Percentiles rank a stretch among this genome's conserved stretches.
phyloP scores from a whole-genome alignment of 2,329 filamentous ascomycete species.

The Sporothrix luriei region DNA sequence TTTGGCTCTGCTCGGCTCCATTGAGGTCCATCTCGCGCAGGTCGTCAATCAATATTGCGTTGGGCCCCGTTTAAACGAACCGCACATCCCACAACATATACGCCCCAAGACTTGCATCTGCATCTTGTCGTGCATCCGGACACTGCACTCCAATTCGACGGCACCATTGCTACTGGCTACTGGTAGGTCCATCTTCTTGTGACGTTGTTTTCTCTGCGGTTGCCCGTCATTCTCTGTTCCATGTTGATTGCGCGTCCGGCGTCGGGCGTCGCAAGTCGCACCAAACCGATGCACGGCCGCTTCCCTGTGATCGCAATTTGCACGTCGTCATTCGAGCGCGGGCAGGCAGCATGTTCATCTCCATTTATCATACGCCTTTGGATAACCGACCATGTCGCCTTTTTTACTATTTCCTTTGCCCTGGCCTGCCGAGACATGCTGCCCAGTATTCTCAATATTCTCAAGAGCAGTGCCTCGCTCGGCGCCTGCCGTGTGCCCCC shows the following conservation, averaged over 20 bases:
- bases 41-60: neutral
- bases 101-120: neutral
- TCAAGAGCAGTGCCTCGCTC: conserved; percentile 20
- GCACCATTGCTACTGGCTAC: neutral
- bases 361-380: neutral
- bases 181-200: conserved; percentile 2
- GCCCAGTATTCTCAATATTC: conserved; percentile 8
- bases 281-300: conserved; percentile 14
- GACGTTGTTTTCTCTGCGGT: neutral
- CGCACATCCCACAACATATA: neutral
- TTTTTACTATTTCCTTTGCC: conserved; percentile 1
- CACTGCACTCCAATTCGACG: neutral
- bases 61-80: too few relatives aligned
- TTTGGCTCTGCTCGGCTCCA: neutral
- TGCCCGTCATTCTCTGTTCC: conserved; percentile 4
- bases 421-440: conserved; percentile 18
- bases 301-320: conserved; percentile 2
- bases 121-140: conserved; percentile 13
- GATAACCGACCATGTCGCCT: neutral
- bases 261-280: conserved; percentile 14
- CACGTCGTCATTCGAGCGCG: neutral
- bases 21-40: neutral
- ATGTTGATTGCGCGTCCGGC: conserved; percentile 13
- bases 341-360: neutral
- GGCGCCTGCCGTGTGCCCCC: conserved; percentile 9